Evolutionary conservation across 257 asterid species (phyloP).

Genomic region (Linderniella brevidens): DNA sequence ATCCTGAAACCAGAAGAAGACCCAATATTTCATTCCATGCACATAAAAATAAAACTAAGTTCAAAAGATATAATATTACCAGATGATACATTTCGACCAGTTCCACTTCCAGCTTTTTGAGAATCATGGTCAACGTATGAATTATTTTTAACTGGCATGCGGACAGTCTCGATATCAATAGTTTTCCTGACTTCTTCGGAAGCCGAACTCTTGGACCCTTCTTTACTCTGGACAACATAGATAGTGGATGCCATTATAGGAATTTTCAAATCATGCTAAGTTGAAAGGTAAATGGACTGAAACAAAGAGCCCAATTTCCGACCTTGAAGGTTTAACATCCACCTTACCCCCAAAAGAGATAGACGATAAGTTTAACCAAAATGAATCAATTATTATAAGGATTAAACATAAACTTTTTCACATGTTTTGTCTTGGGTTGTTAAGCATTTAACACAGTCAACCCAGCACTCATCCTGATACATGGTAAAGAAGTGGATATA

Average conservation of each 20-base stretch:
- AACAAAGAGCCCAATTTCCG: too few species aligned
- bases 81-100: slow-evolving; percentile 31
- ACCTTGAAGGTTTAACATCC: too few species aligned
- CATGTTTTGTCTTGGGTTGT: too few species aligned
- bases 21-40: neutral
- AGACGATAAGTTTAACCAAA: slow-evolving; percentile 1
- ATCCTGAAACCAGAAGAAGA: neutral
- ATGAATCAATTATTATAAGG: neutral
- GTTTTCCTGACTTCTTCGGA: slow-evolving; percentile 35
- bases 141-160: slow-evolving; percentile 22
- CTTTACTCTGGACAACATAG: slow-evolving; percentile 36
- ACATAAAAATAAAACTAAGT: neutral
- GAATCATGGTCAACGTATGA: slow-evolving; percentile 31
- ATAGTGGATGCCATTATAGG: slow-evolving; percentile 2
- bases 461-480: too few species aligned
- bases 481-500: too few species aligned
- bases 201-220: slow-evolving; percentile 23
- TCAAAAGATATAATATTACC: slow-evolving; percentile 21
- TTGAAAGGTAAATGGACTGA: too few species aligned
- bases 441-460: too few species aligned
- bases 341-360: too few species aligned
- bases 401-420: too few species aligned
- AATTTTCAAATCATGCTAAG: too few species aligned
- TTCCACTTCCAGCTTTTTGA: slow-evolving; percentile 37
- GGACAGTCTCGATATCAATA: slow-evolving; percentile 15